These are phyloP conservation scores for Dioscorea alata DNA, from an alignment of 106 monocot genomes.

Conservation along the genomic window DNA sequence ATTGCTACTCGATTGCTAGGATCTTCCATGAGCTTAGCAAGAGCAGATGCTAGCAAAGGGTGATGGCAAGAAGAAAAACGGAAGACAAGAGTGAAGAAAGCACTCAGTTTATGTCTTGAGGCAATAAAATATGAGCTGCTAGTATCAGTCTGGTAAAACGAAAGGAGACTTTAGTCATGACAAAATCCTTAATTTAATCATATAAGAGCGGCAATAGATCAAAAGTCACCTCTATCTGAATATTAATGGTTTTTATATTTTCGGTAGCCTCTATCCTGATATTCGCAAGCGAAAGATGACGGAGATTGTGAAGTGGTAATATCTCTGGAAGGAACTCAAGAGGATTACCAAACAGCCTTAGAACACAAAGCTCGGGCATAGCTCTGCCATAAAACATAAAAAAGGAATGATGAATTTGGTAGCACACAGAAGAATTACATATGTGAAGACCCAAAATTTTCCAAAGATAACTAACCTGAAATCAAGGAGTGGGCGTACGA, in stretches of 20 bases:
- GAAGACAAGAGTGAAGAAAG: slow-evolving; percentile 93
- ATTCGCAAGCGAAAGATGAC: slow-evolving; percentile 90
- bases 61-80: slow-evolving; percentile 99
- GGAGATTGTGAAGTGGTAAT: slow-evolving; percentile 77
- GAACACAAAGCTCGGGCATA: slow-evolving; percentile 80
- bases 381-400: slow-evolving; percentile 76
- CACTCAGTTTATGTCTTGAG: slow-evolving; percentile 83
- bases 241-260: slow-evolving; percentile 72
- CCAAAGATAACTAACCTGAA: slow-evolving; percentile 61
- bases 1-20: slow-evolving; percentile 72
- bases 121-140: slow-evolving; percentile 73
- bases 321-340: slow-evolving; percentile 99
- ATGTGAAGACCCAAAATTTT: slow-evolving; percentile 1
- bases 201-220: neutral
- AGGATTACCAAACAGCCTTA: slow-evolving; percentile 94
- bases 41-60: slow-evolving; percentile 91
- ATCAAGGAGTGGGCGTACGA: slow-evolving; percentile 93
- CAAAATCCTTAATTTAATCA: neutral
- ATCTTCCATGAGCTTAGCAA: slow-evolving; percentile 89
- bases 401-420: slow-evolving; percentile 32
- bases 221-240: slow-evolving; percentile 82
- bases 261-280: slow-evolving; percentile 92
- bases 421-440: no score
- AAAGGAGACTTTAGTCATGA: slow-evolving; percentile 1
- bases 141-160: slow-evolving; percentile 62